phyloP scores from a whole-genome alignment of 495 filamentous ascomycete species.

The Aspergillus homomorphus region DNA sequence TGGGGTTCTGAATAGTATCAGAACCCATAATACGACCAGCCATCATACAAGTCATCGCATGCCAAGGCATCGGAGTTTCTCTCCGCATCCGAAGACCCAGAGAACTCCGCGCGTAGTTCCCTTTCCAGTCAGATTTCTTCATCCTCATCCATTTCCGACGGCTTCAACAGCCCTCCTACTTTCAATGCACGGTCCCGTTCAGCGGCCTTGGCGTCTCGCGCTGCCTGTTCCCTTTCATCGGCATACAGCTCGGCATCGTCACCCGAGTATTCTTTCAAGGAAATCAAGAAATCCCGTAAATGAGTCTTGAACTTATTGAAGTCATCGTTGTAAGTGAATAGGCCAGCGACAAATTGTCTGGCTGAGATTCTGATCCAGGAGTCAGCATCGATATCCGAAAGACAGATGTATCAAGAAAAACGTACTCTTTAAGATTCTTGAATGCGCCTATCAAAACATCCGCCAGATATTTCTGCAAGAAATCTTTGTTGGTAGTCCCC shows the following conservation, averaged over 20 bases:
- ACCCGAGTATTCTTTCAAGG: conserved; percentile 88
- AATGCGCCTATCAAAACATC: conserved; percentile 88
- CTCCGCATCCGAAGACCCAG: conserved; percentile 17
- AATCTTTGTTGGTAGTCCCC: conserved; percentile 86
- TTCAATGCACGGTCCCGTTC: conserved; percentile 87
- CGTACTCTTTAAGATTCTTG: conserved; percentile 86
- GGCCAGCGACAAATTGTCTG: conserved; percentile 76
- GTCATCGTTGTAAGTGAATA: conserved; percentile 79
- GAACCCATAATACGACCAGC: conserved; percentile 42
- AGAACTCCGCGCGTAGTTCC: conserved; percentile 60
- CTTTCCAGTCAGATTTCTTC: conserved; percentile 86
- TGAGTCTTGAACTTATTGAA: conserved; percentile 88
- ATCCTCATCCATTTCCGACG: conserved; percentile 84
- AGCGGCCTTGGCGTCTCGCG: conserved; percentile 71
- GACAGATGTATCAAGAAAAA: conserved; percentile 11
- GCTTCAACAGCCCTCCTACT: conserved; percentile 88
- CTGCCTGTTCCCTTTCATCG: conserved; percentile 85
- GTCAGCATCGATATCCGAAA: conserved; percentile 31
- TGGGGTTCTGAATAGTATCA: conserved; percentile 13
- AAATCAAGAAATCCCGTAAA: conserved; percentile 94
- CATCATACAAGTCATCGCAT: conserved; percentile 32
- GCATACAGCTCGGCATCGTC: conserved; percentile 87
- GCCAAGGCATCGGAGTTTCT: conserved; percentile 10
- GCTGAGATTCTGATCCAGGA: conserved; percentile 67
- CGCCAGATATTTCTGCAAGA: conserved; percentile 80